These are phyloP conservation scores for Powellomyces hirtus DNA, from an alignment of 192 early-diverging fungal species.

Conservation along the genomic window DNA sequence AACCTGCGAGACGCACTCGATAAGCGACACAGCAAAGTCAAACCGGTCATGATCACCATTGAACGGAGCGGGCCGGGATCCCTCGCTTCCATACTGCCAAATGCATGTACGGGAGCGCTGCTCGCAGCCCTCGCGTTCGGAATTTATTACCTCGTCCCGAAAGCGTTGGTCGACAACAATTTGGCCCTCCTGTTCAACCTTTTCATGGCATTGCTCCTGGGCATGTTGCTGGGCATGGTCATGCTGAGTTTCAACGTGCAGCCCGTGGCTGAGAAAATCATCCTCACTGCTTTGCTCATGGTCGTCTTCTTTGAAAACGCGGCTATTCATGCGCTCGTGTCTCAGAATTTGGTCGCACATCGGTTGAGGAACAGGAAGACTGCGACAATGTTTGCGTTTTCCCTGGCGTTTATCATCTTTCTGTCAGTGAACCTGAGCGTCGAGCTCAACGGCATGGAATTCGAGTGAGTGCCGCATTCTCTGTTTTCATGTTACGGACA, in stretches of 20 bases:
- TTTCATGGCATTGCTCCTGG: slow-evolving; percentile 27
- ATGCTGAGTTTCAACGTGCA: slow-evolving; percentile 29
- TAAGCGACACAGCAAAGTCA: slow-evolving; percentile 18
- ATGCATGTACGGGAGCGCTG: slow-evolving; percentile 5
- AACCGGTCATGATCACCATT: slow-evolving; percentile 21
- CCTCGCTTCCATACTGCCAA: background rate
- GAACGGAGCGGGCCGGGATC: slow-evolving; percentile 27
- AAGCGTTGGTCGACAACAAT: slow-evolving; percentile 23
- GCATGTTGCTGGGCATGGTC: slow-evolving; percentile 25
- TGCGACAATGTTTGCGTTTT: slow-evolving; percentile 27
- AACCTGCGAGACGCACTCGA: slow-evolving; percentile 28
- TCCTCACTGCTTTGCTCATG: slow-evolving; percentile 4
- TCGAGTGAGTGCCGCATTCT: slow-evolving; percentile 14
- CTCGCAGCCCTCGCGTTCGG: slow-evolving; percentile 13
- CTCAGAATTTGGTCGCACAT: slow-evolving; percentile 29
- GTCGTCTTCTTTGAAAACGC: slow-evolving; percentile 23
- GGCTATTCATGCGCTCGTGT: slow-evolving; percentile 16
- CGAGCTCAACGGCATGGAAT: slow-evolving; percentile 21
- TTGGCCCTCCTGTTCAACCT: slow-evolving; percentile 29
- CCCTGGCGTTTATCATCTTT: slow-evolving; percentile 31
- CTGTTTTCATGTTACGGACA: no score
- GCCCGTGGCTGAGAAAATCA: slow-evolving; percentile 10
- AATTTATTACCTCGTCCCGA: slow-evolving; percentile 29
- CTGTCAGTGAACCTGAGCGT: slow-evolving; percentile 21
- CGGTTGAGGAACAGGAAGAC: slow-evolving; percentile 30